A percentile compares a stretch with the other conserved stretches of the same genome.
Conservation (phyloP, 345 rosid species). For the Dipteronia sinensis region DNA sequence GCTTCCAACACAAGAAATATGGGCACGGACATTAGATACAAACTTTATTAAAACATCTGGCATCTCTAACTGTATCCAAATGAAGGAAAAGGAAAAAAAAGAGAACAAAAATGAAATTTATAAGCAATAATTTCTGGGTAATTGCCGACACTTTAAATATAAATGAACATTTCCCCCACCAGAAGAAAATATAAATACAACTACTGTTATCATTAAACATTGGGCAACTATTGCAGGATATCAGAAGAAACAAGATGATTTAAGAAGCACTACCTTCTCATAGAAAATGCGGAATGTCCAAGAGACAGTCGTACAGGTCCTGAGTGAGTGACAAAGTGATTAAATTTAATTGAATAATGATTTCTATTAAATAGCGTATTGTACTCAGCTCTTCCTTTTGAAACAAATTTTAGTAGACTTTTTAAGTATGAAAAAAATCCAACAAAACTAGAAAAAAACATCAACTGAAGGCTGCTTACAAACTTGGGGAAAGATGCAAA, state of each 20-base stretch:
- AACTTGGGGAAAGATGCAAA: not conserved
- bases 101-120: not conserved
- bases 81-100: not conserved
- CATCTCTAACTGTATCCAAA: not conserved
- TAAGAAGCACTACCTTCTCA: slow-evolving; percentile 62
- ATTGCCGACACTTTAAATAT: not conserved
- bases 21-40: not conserved
- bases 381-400: not conserved
- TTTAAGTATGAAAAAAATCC: not conserved
- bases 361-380: slow-evolving; percentile 5
- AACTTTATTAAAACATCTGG: not conserved
- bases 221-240: no score
- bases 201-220: no score
- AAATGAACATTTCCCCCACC: not conserved
- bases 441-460: not conserved
- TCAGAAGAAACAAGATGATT: no score
- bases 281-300: slow-evolving; percentile 92
- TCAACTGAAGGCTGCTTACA: not conserved
- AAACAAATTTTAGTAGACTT: not conserved
- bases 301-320: slow-evolving; percentile 93
- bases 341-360: slow-evolving; percentile 3
- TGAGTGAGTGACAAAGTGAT: slow-evolving; percentile 32
- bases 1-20: not conserved
- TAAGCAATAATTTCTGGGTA: not conserved
- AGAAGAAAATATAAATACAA: no score